Percentiles rank a stretch among this genome's conserved stretches.
These are phyloP conservation scores for Striga hermonthica DNA, from an alignment of 305 asterid genomes.

Conservation along the genomic window DNA sequence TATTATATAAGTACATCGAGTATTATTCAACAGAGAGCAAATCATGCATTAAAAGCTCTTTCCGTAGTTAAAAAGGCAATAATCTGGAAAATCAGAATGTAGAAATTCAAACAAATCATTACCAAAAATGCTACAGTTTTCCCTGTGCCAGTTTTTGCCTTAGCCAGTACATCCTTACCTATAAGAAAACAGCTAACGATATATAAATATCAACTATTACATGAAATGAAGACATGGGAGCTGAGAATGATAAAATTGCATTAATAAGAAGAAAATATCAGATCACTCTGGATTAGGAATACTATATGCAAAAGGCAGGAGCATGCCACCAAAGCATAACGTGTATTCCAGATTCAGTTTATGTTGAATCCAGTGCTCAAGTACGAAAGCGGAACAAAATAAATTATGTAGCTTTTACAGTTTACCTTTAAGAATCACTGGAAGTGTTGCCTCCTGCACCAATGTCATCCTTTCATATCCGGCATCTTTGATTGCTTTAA, in stretches of 20 bases:
- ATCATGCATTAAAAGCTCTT: slow-evolving; percentile 12
- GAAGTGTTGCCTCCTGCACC: slow-evolving; percentile 97
- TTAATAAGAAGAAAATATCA: neutral
- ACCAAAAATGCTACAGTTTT: slow-evolving; percentile 97
- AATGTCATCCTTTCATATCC: slow-evolving; percentile 90
- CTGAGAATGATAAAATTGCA: neutral
- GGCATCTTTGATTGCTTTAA: slow-evolving; percentile 85
- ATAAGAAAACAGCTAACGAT: slow-evolving; percentile 32
- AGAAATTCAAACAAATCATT: slow-evolving; percentile 27
- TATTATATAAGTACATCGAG: neutral
- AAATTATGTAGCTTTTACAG: slow-evolving; percentile 27
- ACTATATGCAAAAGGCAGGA: slow-evolving; percentile 20
- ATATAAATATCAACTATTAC: neutral
- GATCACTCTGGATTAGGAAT: slow-evolving; percentile 2
- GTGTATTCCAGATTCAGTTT: slow-evolving; percentile 12
- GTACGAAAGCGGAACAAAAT: slow-evolving; percentile 22
- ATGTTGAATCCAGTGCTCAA: neutral
- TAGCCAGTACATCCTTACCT: slow-evolving; percentile 99
- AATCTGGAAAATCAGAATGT: neutral
- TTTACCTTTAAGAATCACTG: slow-evolving; percentile 76
- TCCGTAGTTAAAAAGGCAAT: neutral
- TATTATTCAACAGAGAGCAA: slow-evolving; percentile 12
- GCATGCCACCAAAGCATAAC: neutral
- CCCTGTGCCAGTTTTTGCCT: slow-evolving; percentile 97
- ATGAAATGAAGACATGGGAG: neutral